Evolutionary conservation across 805 yeast species (phyloP).

Genomic region (Myxozyma sirexii): DNA sequence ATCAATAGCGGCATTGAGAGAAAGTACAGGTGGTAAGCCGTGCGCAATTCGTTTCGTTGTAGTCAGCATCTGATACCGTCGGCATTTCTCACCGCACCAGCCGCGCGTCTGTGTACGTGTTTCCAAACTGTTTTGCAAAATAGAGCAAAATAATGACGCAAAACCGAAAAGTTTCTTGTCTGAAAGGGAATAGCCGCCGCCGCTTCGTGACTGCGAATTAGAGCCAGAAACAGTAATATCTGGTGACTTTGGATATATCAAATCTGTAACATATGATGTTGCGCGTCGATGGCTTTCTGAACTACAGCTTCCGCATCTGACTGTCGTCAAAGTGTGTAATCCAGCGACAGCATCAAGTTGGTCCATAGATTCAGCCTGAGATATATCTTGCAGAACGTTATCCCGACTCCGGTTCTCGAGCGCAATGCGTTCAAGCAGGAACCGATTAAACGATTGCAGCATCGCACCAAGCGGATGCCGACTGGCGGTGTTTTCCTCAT

Average conservation of each 20-base stretch:
- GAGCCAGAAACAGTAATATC: neutral
- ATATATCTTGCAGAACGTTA: constrained; percentile 7
- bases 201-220: neutral
- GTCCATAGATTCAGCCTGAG: neutral
- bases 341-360: constrained; percentile 32
- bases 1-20: constrained; percentile 60
- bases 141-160: constrained; percentile 28
- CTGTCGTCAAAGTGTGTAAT: constrained; percentile 29
- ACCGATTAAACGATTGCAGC: constrained; percentile 60
- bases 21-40: constrained; percentile 62
- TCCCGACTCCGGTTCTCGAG: constrained; percentile 45
- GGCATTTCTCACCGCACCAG: constrained; percentile 55
- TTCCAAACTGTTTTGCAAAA: constrained; percentile 37
- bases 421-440: constrained; percentile 58
- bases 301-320: constrained; percentile 37
- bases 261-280: constrained; percentile 35
- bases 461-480: constrained; percentile 36
- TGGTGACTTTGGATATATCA: constrained; percentile 28
- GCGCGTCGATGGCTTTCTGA: constrained; percentile 32
- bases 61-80: constrained; percentile 57
- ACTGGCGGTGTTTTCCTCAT: constrained; percentile 44
- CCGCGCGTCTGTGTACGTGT: constrained; percentile 49
- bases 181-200: neutral
- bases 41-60: constrained; percentile 54
- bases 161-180: neutral